These are phyloP conservation scores for Fusarium foetens DNA, from an alignment of 2,329 filamentous ascomycete species.

Conservation along the genomic window DNA sequence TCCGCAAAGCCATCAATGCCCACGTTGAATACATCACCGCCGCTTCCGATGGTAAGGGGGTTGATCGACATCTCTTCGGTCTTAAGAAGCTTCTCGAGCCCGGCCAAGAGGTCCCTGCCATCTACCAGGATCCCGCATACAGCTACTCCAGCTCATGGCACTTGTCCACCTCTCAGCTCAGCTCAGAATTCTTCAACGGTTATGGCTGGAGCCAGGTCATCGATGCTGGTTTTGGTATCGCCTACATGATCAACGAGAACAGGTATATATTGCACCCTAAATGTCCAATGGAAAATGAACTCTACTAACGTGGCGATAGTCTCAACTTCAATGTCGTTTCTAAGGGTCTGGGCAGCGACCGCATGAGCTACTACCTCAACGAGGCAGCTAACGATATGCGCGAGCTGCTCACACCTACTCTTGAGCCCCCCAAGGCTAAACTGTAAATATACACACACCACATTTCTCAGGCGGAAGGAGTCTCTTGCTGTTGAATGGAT, in stretches of 20 bases:
- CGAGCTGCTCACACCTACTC: constrained; percentile 82
- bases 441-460: constrained; percentile 63
- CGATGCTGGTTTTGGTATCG: constrained; percentile 94
- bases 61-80: constrained; percentile 96
- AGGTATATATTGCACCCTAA: constrained; percentile 63
- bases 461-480: constrained; percentile 4
- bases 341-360: constrained; percentile 88
- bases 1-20: constrained; percentile 82
- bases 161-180: constrained; percentile 88
- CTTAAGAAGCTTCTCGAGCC: constrained; percentile 88
- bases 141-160: constrained; percentile 89
- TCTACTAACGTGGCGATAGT: constrained; percentile 58
- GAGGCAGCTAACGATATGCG: constrained; percentile 92
- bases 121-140: constrained; percentile 90
- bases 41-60: constrained; percentile 90
- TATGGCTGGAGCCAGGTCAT: constrained; percentile 99
- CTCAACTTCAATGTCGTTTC: constrained; percentile 98
- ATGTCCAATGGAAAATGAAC: background rate
- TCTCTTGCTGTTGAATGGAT: background rate
- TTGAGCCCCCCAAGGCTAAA: constrained; percentile 87
- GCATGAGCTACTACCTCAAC: constrained; percentile 95
- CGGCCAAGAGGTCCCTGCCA: constrained; percentile 80
- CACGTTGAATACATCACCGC: constrained; percentile 93
- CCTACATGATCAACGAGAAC: constrained; percentile 99
- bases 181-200: constrained; percentile 97